These are phyloP conservation scores for Claviceps digitariae DNA, from an alignment of 2,329 filamentous ascomycete genomes.

Conservation along the genomic window DNA sequence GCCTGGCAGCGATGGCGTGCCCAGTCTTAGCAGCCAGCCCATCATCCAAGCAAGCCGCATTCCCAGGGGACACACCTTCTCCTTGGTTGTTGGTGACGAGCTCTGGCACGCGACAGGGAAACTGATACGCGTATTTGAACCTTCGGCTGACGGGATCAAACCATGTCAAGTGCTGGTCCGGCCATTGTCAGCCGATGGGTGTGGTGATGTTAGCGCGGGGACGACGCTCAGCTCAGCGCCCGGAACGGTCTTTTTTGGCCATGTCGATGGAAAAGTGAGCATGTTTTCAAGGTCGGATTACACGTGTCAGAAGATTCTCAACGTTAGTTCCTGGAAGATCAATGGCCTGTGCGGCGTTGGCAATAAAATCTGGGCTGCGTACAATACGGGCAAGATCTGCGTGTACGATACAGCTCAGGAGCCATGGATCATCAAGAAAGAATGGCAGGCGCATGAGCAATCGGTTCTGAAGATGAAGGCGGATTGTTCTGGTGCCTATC, in stretches of 20 bases:
- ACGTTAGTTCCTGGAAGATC: constrained; percentile 89
- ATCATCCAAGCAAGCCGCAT: constrained; percentile 58
- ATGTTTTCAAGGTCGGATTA: constrained; percentile 76
- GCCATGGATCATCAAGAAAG: constrained; percentile 88
- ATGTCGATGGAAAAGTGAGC: constrained; percentile 85
- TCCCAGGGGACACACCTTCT: constrained; percentile 72
- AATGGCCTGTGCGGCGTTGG: constrained; percentile 74
- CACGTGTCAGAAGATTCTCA: constrained; percentile 65
- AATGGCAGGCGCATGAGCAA: constrained; percentile 84
- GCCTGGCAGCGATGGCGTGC: constrained; percentile 56
- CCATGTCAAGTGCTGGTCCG: constrained; percentile 64
- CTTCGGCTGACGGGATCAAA: constrained; percentile 50
- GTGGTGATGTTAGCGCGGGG: constrained; percentile 79
- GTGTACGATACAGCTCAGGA: constrained; percentile 73
- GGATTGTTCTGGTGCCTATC: constrained; percentile 75
- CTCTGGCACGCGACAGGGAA: constrained; percentile 84
- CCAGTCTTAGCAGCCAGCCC: constrained; percentile 60
- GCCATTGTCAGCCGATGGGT: constrained; percentile 56
- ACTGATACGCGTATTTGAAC: constrained; percentile 72
- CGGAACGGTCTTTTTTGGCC: constrained; percentile 76
- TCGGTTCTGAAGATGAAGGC: constrained; percentile 65
- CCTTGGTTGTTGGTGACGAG: constrained; percentile 70
- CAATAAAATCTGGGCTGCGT: constrained; percentile 78
- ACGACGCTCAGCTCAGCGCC: constrained; percentile 60
- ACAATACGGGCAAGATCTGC: constrained; percentile 86